A percentile compares a stretch with the other conserved stretches of the same genome.
Evolutionary conservation across 225 moss, liverwort and hornwort species (phyloP).

Genomic region (Pseudoscleropodium purum): DNA sequence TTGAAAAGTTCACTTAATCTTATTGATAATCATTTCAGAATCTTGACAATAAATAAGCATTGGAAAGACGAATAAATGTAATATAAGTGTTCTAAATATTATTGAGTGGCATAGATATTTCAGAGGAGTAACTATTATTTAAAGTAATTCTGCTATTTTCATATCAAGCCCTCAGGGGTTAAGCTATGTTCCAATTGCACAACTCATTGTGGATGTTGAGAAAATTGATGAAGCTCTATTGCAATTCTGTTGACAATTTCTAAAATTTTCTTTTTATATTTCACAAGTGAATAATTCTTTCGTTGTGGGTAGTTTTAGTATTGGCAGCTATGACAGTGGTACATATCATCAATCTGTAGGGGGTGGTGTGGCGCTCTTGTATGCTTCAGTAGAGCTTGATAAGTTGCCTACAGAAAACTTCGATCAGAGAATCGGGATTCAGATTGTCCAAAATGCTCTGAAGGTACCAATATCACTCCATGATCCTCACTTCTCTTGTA

Average conservation of each 20-base stretch:
- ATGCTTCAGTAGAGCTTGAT: constrained; percentile 74
- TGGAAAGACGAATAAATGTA: background rate
- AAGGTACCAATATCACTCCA: constrained; percentile 34
- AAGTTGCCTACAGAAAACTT: constrained; percentile 68
- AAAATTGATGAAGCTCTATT: background rate
- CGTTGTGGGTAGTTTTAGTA: background rate
- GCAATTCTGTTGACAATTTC: background rate
- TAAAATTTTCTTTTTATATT: background rate
- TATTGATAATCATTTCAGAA: background rate
- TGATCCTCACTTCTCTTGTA: background rate
- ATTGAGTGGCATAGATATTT: background rate
- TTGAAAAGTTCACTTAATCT: background rate
- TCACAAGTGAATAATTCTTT: background rate
- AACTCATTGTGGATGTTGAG: background rate
- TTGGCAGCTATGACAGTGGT: background rate
- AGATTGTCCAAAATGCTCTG: constrained; percentile 81
- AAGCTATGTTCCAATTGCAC: background rate
- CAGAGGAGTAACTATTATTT: background rate
- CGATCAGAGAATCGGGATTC: constrained; percentile 78
- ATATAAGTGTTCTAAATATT: background rate
- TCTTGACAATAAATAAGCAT: background rate
- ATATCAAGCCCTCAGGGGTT: background rate
- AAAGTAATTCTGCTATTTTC: background rate
- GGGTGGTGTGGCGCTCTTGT: constrained; percentile 88
- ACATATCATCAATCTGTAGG: constrained; percentile 23